Base-by-base conservation (phyloP, 495 filamentous ascomycete genomes). In the Penicillium bovifimosum region DNA sequence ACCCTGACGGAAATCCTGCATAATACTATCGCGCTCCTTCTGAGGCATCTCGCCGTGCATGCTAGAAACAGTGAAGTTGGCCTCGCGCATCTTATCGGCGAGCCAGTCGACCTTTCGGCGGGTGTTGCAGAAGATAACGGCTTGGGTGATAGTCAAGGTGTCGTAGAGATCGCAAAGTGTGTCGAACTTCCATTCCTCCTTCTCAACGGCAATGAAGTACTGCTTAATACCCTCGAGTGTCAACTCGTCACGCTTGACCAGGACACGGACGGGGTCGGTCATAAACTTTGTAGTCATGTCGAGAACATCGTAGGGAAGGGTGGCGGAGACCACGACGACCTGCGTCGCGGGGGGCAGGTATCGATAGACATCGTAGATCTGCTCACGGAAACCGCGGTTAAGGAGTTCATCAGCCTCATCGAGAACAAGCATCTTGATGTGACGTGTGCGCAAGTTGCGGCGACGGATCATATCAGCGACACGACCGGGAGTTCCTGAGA, bases 281-380 rank as follows among this genome's bases (percentile, higher is more conserved):
- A 99, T 99, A 82, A 99, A 99, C 71, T 97, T 97, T 48, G 95
- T 97, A 4, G 93, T 99, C 84, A 99, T 92, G 71, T 99, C 93
- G 48, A 99, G 80, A 14, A 99, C 93, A 70, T 99, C 93, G 73
- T 99, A 91, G 18, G 93, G 93, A 39, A 99, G 83, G 14, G 93
- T 99, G 60, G 93, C 93, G 5, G 93, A 97, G 18, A 99, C 88
- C 18, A 99, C 89, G 10, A 99, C 93, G 34, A 99, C 93, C 73
- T 99, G 93, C 40, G 93, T 99, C 20, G 90, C 87, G 35, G 90
- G 95, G 0, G 93, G 93, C 5, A 99, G 85, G 57, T 95, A 92
- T 56, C 91, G 91, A 78, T 95, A 99, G 41, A 99, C 90, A 63
- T 99, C 93, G 77, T 99, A 97, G 71, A 99, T 99, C 72, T 99